Evolutionary conservation across 345 rosid species (phyloP).

Genomic region (Citrus hindsii): DNA sequence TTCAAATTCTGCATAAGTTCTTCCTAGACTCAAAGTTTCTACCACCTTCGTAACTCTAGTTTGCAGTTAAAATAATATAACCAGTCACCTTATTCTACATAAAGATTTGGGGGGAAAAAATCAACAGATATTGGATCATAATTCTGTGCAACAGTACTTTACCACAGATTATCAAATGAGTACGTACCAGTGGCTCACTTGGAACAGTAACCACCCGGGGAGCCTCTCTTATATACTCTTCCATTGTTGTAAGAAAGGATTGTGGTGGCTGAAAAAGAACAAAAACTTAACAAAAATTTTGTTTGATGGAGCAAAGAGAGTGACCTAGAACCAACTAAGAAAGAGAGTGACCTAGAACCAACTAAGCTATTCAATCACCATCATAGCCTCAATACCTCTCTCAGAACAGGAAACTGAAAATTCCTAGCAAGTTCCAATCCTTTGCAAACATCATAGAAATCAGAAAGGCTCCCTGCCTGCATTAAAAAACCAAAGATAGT

Average conservation of each 20-base stretch:
- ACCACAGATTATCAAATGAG: neutral
- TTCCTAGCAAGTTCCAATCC: slow-evolving; percentile 98
- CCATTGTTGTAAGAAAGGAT: slow-evolving; percentile 91
- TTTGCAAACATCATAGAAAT: slow-evolving; percentile 91
- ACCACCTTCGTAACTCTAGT: neutral
- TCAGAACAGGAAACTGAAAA: slow-evolving; percentile 87
- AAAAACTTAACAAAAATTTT: neutral
- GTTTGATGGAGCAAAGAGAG: neutral
- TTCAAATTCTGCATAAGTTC: neutral
- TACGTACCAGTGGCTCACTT: slow-evolving; percentile 69
- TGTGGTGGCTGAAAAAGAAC: slow-evolving; percentile 76
- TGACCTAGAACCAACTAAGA: neutral
- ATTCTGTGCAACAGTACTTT: neutral
- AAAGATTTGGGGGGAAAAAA: neutral
- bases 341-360: neutral
- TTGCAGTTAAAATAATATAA: neutral
- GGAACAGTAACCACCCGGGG: slow-evolving; percentile 82
- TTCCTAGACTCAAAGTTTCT: neutral
- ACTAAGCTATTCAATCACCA: neutral
- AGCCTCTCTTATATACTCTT: slow-evolving; percentile 96
- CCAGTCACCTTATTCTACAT: neutral
- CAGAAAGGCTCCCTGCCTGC: slow-evolving; percentile 91
- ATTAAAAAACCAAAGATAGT: slow-evolving; percentile 11
- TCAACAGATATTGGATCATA: neutral
- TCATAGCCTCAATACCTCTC: slow-evolving; percentile 60